Evolutionary conservation across 2,329 filamentous ascomycete genomes (phyloP).

Genomic region (Cladosporium sp.): DNA sequence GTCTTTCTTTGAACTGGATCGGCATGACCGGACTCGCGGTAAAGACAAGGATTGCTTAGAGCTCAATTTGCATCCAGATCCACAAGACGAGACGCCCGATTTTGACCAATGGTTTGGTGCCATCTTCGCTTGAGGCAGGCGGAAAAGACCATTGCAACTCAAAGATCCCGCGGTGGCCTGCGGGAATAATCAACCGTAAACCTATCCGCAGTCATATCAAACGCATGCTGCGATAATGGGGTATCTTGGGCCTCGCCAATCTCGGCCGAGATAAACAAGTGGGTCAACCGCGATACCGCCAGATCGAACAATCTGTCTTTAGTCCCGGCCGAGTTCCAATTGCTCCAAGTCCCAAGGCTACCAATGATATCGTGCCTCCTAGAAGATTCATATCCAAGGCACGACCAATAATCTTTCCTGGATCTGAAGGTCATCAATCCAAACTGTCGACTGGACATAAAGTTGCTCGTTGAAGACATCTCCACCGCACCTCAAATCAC

Average conservation of each 20-base stretch:
- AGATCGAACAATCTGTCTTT: too few species aligned
- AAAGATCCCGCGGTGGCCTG: not conserved
- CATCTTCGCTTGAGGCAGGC: not conserved
- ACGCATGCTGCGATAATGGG: not conserved
- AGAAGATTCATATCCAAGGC: not conserved
- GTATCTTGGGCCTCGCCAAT: too few species aligned
- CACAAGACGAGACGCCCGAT: not conserved
- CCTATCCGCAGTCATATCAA: not conserved
- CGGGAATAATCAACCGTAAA: not conserved
- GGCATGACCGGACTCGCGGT: not conserved
- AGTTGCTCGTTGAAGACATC: too few species aligned
- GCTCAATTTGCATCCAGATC: not conserved
- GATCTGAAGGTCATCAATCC: not conserved
- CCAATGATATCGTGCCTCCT: not conserved
- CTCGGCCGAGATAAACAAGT: not conserved
- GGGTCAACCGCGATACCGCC: too few species aligned
- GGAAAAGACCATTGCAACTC: not conserved
- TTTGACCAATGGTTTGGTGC: not conserved
- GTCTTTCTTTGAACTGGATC: not conserved
- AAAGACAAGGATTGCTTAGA: not conserved
- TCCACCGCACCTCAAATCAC: not conserved
- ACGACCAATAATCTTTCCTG: not conserved
- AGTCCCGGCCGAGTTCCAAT: not conserved
- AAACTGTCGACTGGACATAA: not conserved
- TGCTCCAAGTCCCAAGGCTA: not conserved